Evolutionary conservation across 2,329 filamentous ascomycete species (phyloP).

Genomic region (Aureobasidium lini): DNA sequence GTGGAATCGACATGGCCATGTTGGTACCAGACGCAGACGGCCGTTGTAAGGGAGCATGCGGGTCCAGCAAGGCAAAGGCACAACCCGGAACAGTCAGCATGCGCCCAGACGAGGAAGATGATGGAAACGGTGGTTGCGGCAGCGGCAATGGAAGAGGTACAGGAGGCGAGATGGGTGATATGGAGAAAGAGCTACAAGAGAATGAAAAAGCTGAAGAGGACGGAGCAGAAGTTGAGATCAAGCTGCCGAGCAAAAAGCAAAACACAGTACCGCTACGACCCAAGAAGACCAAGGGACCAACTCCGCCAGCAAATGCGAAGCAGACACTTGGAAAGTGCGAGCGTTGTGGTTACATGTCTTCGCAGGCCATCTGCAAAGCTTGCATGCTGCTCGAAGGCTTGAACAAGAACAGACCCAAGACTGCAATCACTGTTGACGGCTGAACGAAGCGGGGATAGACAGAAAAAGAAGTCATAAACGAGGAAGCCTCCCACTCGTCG

Average conservation of each 20-base stretch:
- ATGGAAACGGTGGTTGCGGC: conserved; percentile 66
- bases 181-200: conserved; percentile 65
- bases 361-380: conserved; percentile 87
- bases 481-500: too few species aligned
- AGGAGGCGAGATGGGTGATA: conserved; percentile 71
- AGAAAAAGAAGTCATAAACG: not conserved
- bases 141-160: conserved; percentile 58
- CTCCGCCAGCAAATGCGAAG: conserved; percentile 33
- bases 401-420: conserved; percentile 60
- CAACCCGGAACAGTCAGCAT: conserved; percentile 23
- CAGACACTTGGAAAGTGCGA: conserved; percentile 77
- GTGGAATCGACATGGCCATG: conserved; percentile 91
- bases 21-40: conserved; percentile 58
- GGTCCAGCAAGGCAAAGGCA: conserved; percentile 20
- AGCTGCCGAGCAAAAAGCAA: conserved; percentile 14
- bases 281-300: conserved; percentile 26
- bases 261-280: conserved; percentile 23
- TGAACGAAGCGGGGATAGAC: not conserved
- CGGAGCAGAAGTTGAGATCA: conserved; percentile 59
- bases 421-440: conserved; percentile 28
- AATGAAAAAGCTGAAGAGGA: conserved; percentile 52
- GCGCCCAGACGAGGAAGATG: conserved; percentile 41
- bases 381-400: conserved; percentile 82
- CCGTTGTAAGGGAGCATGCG: conserved; percentile 42
- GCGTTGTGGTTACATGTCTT: conserved; percentile 90